Evolutionary conservation across 1,284 basidiomycete species (phyloP).

Genomic region (Irpex rosettiformis): DNA sequence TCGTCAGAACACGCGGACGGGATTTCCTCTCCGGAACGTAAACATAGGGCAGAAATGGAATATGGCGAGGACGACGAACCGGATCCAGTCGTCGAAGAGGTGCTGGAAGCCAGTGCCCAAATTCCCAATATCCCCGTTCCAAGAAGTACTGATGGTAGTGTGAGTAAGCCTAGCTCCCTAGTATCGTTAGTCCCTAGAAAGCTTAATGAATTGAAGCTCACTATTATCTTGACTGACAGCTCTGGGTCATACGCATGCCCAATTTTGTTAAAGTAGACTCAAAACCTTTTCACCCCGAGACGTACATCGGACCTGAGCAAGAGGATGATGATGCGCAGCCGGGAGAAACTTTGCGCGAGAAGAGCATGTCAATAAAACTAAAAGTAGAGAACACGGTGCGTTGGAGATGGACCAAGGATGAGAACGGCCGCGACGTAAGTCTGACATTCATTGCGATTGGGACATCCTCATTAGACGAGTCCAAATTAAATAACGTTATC

Average conservation of each 20-base stretch:
- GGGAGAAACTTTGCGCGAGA: constrained; percentile 58
- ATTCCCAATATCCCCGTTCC: constrained; percentile 80
- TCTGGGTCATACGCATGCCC: constrained; percentile 81
- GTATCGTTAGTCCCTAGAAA: constrained; percentile 2
- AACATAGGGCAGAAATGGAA: constrained; percentile 67
- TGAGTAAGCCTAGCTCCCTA: constrained; percentile 33
- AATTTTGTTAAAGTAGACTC: constrained; percentile 82
- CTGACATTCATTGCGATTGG: not conserved
- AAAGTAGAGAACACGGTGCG: constrained; percentile 89
- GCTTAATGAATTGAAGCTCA: constrained; percentile 1
- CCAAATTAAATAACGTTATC: constrained; percentile 2
- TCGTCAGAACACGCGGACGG: constrained; percentile 58
- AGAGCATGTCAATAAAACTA: constrained; percentile 77
- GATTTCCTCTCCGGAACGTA: constrained; percentile 65
- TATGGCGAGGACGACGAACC: constrained; percentile 78
- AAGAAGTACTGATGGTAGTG: constrained; percentile 66
- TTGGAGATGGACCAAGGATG: constrained; percentile 84
- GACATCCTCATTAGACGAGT: not conserved
- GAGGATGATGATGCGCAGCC: constrained; percentile 62
- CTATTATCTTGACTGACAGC: constrained; percentile 37
- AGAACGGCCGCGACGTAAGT: constrained; percentile 66
- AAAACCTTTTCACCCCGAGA: constrained; percentile 78
- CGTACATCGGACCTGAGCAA: constrained; percentile 77
- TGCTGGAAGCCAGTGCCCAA: constrained; percentile 67
- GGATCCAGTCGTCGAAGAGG: constrained; percentile 41